Conservation (phyloP, 2,329 filamentous ascomycete genomes). For the Fusarium sp. region DNA sequence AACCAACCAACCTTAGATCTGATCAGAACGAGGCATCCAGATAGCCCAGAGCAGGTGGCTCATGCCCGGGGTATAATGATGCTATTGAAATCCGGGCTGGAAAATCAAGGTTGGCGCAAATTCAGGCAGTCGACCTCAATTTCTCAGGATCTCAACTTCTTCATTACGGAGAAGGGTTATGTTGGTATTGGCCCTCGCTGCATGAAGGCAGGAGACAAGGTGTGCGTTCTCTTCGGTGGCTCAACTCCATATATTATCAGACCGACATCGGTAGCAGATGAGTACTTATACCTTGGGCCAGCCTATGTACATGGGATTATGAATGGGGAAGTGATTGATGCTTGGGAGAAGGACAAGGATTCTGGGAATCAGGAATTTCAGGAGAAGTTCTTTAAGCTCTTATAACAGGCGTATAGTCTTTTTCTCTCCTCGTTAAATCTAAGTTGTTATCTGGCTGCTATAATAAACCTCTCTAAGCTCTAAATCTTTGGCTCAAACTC, state of each 20-base stretch:
- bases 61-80: no score
- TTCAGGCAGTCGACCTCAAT: no score
- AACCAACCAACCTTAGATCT: fast-evolving
- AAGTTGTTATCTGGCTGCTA: background rate
- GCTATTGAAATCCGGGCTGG: no score
- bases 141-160: background rate
- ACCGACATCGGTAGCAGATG: fast-evolving
- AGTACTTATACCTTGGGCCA: background rate
- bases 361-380: background rate
- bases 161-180: background rate
- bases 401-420: background rate
- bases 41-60: no score
- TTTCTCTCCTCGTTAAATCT: no score
- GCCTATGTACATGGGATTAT: background rate
- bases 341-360: background rate
- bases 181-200: fast-evolving
- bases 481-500: background rate
- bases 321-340: background rate
- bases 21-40: no score
- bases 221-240: background rate
- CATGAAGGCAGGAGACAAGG: background rate
- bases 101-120: no score
- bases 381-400: fast-evolving
- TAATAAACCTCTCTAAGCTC: fast-evolving
- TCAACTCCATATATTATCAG: background rate